Conservation (phyloP, 23 red algal genomes). For the Cyanidium caldarium region DNA sequence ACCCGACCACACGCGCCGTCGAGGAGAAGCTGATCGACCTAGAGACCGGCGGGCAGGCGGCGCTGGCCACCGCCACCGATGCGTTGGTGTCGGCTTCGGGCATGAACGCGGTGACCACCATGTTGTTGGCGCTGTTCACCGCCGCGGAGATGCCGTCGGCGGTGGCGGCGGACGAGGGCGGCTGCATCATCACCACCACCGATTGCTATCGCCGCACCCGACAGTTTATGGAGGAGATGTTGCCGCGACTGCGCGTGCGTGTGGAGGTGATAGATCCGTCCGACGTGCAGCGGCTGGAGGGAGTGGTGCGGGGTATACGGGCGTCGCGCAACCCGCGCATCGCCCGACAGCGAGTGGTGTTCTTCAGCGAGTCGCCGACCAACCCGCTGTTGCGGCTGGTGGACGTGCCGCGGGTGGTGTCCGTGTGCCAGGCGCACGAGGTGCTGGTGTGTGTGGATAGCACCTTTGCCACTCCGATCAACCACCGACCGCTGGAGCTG, state of each 20-base stretch:
- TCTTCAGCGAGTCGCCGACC: slow-evolving; percentile 87
- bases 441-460: slow-evolving; percentile 59
- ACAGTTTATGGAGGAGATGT: slow-evolving; percentile 72
- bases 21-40: slow-evolving; percentile 92
- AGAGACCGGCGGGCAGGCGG: slow-evolving; percentile 7
- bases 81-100: slow-evolving; percentile 69
- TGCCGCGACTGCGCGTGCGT: slow-evolving; percentile 76
- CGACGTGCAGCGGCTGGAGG: slow-evolving; percentile 31
- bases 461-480: slow-evolving; percentile 88
- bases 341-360: slow-evolving; percentile 17
- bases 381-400: slow-evolving; percentile 88
- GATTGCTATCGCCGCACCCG: slow-evolving; percentile 95
- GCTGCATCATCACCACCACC: slow-evolving; percentile 73
- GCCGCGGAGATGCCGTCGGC: neutral
- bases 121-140: slow-evolving; percentile 62
- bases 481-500: slow-evolving; percentile 53
- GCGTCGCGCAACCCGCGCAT: neutral
- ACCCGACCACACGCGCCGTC: slow-evolving; percentile 70
- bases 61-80: slow-evolving; percentile 29
- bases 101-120: slow-evolving; percentile 96
- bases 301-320: slow-evolving; percentile 6
- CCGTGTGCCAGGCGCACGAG: slow-evolving; percentile 32
- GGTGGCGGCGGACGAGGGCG: slow-evolving; percentile 26
- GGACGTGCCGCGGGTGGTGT: slow-evolving; percentile 43
- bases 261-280: slow-evolving; percentile 64